These are phyloP conservation scores for Thelonectria rubi DNA, from an alignment of 2,329 filamentous ascomycete genomes.

Conservation along the genomic window DNA sequence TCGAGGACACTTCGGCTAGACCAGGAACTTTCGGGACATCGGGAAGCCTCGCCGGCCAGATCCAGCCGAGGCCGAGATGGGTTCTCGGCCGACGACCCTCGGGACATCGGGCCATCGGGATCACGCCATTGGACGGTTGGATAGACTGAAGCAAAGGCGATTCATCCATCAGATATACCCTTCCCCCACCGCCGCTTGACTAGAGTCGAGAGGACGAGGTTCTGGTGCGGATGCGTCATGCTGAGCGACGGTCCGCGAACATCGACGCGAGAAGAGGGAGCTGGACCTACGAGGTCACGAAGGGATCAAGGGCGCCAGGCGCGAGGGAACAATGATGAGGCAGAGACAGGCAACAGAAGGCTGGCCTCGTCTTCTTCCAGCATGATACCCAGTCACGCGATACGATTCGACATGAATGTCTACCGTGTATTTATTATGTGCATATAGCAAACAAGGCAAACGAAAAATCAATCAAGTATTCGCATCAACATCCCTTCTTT, in stretches of 20 bases:
- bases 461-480: constrained; percentile 17
- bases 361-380: constrained; percentile 1
- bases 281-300: not conserved
- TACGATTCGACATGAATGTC: constrained; percentile 17
- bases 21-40: not conserved
- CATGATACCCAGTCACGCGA: constrained; percentile 25
- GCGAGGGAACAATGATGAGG: constrained; percentile 10
- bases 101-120: not conserved
- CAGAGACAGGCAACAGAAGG: not conserved
- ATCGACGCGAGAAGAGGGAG: not conserved
- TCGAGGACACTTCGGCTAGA: not conserved
- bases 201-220: not conserved
- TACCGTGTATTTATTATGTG: constrained; percentile 12
- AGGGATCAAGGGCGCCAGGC: not conserved
- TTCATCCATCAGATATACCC: not conserved
- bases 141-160: not conserved
- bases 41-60: not conserved
- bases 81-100: not conserved
- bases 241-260: not conserved
- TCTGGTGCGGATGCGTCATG: not conserved
- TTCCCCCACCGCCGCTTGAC: not conserved
- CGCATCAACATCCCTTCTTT: not conserved
- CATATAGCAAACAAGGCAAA: constrained; percentile 3
- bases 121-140: not conserved
- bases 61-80: not conserved